A percentile compares a stretch with the other conserved stretches of the same genome.
Evolutionary conservation across 78 protist species (phyloP).

Genomic region (Anaeramoeba flamelloides): DNA sequence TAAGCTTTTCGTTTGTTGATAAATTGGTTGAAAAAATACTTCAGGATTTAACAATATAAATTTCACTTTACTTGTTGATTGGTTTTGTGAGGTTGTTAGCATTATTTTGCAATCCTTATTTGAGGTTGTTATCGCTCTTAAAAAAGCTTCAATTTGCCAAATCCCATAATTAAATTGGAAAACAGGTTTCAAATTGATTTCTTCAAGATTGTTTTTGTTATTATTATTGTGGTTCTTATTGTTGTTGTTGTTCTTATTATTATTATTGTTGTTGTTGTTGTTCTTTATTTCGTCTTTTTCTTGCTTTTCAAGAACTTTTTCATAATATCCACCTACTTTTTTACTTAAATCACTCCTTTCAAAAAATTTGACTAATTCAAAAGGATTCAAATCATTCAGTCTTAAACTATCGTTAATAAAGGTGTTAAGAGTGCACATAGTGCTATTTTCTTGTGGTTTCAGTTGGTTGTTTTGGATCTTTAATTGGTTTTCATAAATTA

Average conservation of each 20-base stretch:
- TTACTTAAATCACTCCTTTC: constrained; percentile 9
- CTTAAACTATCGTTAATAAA: constrained; percentile 2
- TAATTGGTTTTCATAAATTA: too few relatives aligned
- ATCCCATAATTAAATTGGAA: too few relatives aligned
- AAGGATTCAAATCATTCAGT: constrained; percentile 30
- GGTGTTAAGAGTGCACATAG: constrained; percentile 8
- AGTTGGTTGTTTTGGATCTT: too few relatives aligned
- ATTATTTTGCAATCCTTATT: constrained; percentile 17
- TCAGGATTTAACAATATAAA: constrained; percentile 20
- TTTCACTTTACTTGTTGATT: not conserved
- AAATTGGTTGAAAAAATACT: constrained; percentile 17
- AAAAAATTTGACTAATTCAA: constrained; percentile 10
- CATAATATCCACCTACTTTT: constrained; percentile 26
- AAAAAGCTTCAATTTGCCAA: constrained; percentile 15
- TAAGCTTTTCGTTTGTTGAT: constrained; percentile 17
- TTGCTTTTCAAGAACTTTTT: too few relatives aligned
- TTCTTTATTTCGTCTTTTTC: too few relatives aligned
- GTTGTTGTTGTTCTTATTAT: too few relatives aligned
- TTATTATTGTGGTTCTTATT: too few relatives aligned
- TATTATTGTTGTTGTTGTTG: too few relatives aligned
- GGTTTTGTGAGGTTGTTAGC: not conserved
- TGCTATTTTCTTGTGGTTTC: too few relatives aligned
- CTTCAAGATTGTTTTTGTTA: too few relatives aligned
- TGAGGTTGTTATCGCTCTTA: constrained; percentile 11
- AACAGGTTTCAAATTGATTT: too few relatives aligned